Evolutionary conservation across 2,329 filamentous ascomycete genomes (phyloP).

Genomic region (Capronia coronata): DNA sequence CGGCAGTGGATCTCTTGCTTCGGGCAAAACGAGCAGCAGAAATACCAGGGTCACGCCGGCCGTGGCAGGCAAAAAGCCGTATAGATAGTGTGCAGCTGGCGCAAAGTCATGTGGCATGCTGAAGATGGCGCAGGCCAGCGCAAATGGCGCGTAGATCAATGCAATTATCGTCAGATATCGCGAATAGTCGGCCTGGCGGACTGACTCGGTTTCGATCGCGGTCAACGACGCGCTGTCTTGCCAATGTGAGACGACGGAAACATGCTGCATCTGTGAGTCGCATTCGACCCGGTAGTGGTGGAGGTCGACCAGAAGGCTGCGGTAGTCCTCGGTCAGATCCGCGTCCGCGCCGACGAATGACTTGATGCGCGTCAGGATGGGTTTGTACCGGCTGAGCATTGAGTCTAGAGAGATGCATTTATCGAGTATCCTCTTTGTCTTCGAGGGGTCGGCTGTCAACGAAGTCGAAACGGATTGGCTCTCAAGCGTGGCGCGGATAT

Average conservation of each 20-base stretch:
- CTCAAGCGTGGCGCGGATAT: conserved; percentile 20
- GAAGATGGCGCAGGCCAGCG: conserved; percentile 23
- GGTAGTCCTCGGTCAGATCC: conserved; percentile 22
- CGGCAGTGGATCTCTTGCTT: conserved; percentile 21
- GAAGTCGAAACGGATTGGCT: conserved; percentile 16
- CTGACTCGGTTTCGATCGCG: conserved; percentile 15
- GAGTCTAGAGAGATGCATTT: conserved; percentile 21
- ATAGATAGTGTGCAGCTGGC: conserved; percentile 22
- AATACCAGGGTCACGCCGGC: conserved; percentile 21
- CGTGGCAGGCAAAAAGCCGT: conserved; percentile 21
- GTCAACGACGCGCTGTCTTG: conserved; percentile 17
- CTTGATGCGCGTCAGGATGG: conserved; percentile 22
- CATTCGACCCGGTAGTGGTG: conserved; percentile 24
- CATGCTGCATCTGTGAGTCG: conserved; percentile 24
- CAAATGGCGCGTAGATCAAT: conserved; percentile 22
- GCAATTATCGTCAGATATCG: conserved; percentile 23
- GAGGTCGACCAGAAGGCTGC: conserved; percentile 19
- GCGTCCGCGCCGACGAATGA: conserved; percentile 14
- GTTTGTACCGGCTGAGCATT: conserved; percentile 23
- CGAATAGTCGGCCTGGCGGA: conserved; percentile 22
- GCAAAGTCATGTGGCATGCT: conserved; percentile 22
- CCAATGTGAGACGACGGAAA: conserved; percentile 19
- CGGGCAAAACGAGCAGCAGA: conserved; percentile 20
- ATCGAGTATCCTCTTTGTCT: conserved; percentile 18
- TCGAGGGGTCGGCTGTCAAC: conserved; percentile 13